Evolutionary conservation across 1,284 basidiomycete species (phyloP), one percentile per base, ranked within the genome.

Genomic region (Rhodotorula sp.): DNA sequence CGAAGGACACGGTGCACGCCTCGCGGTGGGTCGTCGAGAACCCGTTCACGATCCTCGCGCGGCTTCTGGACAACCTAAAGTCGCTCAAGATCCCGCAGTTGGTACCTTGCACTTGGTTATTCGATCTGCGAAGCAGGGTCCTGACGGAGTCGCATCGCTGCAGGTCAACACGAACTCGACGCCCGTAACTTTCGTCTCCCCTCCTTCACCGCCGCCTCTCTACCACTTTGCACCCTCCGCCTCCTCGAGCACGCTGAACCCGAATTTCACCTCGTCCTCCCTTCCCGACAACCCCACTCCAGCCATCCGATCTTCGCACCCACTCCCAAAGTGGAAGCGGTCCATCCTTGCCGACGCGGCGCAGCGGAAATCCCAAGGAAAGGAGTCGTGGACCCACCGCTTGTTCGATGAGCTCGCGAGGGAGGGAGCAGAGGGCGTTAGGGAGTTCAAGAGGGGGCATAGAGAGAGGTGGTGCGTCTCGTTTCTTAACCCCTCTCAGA

Each of bases 11-110:
- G 6, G 64, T 70, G 22, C 64, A 63, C 36, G 61, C 63, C 0
- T 70, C 72, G 44, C 64, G 68, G 1, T 73, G 61, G 55, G 59
- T 73, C 62, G 68, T 70, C n/a, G 39, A 58, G 37, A 66, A 67
- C 56, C 69, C 68, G 21, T 70, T 70, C 29, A 56, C 72, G 13
- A 51, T 67, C 46, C 63, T 73, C 8, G 12, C 34, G 8, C 53
- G 59, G 5, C 41, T 67, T 1, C 50, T 41, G 8, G 60, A 64
- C 32, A 36, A 56, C 25, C 39, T 68, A 8, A 34, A 60, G 29
- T 2, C 58, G 22, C 63, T 73, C 12, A 51, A 39, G 10, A 56
- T 67, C 15, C 58, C 61, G 0, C 27, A 51, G 0, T 41, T 67
- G 9, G 71, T 69, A 29, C 34, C 32, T 41, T 25, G 13, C 21